Percentiles rank a stretch among this genome's conserved stretches.
Evolutionary conservation across 1,284 basidiomycete genomes (phyloP).

Genomic region (Malassezia furfur): DNA sequence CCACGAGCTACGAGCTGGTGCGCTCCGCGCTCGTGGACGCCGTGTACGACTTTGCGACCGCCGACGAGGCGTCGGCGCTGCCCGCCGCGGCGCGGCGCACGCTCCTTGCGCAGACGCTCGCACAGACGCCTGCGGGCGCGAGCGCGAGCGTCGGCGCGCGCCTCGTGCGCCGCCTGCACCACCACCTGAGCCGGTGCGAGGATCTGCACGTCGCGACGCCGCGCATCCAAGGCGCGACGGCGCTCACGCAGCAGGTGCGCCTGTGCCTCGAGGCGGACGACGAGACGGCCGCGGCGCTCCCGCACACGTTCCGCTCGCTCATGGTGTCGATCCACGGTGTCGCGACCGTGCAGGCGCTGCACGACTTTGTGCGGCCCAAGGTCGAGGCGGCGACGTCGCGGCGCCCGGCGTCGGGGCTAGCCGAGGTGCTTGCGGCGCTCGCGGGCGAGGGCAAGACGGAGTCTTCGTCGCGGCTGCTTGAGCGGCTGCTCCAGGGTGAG

Average conservation of each 20-base stretch:
- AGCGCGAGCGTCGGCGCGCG: not conserved
- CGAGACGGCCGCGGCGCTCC: constrained; percentile 23
- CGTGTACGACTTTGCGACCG: constrained; percentile 70
- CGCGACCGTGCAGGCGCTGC: constrained; percentile 38
- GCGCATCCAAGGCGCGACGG: constrained; percentile 22
- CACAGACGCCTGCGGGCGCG: constrained; percentile 9
- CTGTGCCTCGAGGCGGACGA: constrained; percentile 41
- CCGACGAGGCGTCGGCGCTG: constrained; percentile 13
- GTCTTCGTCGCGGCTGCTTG: constrained; percentile 5
- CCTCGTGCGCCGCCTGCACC: constrained; percentile 36
- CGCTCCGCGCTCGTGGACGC: constrained; percentile 86
- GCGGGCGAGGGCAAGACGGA: constrained; percentile 52
- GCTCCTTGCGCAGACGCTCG: constrained; percentile 24
- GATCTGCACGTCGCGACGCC: constrained; percentile 31
- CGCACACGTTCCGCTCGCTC: constrained; percentile 35
- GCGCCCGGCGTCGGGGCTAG: constrained; percentile 58
- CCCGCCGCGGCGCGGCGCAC: constrained; percentile 21
- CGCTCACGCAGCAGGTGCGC: constrained; percentile 36
- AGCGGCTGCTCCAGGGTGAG: constrained; percentile 24
- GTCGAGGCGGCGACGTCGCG: constrained; percentile 19
- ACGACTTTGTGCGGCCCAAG: constrained; percentile 45
- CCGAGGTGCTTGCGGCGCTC: constrained; percentile 80
- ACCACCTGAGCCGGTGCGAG: constrained; percentile 40
- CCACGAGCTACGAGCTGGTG: constrained; percentile 90
- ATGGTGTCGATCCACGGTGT: constrained; percentile 44